Evolutionary conservation across 352 stramenopile genomes (phyloP), one percentile per base, ranked within the genome.

Genomic region (Peronosclerospora sorghi): DNA sequence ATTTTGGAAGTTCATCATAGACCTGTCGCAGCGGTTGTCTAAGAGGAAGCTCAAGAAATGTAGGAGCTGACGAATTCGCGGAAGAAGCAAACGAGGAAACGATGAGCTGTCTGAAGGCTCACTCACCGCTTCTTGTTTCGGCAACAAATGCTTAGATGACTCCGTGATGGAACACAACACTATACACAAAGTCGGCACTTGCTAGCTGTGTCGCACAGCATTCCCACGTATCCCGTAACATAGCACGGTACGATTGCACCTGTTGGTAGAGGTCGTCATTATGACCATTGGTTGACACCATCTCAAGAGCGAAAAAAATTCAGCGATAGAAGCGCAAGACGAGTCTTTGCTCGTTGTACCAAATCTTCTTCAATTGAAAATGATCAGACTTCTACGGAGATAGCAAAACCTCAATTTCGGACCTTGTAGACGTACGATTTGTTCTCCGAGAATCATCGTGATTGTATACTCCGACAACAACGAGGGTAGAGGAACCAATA

Each of bases 41-140:
- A 77, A 77, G 48, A 90, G 90, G 51, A 82, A 93, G 51, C 80
- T 90, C 23, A 93, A 36, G 38, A 93, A 93, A 51, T 90, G 77
- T 9, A 72, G 69, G 13, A 93, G 72, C 53, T 93, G 80, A 12
- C 74, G 77, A 32, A 83, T 82, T 77, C 80, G 90, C 13, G 77
- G 80, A 37, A 89, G 60, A 14, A 93, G 59, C n/a, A 90, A 55
- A 7, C 70, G 65, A 5, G 77, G 77, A 54, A 87, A 77, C 8
- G 56, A 54, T n/a, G 70, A 38, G 8, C 28, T 39, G 24, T 70
- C 56, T 4, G 48, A 28, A 20, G 37, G 23, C 28, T 60, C 56
- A 14, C 45, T n/a, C 48, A 7, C 29, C 49, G 21, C 20, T 51
- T 26, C 32, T 51, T 19, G 52, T 35, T 28, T 64, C 50, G 9